phyloP scores from a whole-genome alignment of 2,329 filamentous ascomycete genomes.

The Diaporthe nobilis region DNA sequence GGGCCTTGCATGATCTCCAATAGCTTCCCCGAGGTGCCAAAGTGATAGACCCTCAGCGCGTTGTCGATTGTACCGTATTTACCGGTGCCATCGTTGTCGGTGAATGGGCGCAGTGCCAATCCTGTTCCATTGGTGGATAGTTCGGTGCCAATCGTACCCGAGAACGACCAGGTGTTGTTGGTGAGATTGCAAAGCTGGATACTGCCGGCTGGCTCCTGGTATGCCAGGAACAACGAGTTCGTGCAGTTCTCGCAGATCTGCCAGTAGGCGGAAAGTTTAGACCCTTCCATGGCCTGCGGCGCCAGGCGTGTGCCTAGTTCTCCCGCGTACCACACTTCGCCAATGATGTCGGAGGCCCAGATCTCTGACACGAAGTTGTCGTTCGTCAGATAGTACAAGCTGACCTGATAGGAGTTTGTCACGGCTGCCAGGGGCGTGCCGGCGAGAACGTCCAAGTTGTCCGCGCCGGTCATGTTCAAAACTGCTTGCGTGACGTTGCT shows the following conservation, averaged over 20 bases:
- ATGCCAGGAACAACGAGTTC: slow-evolving; percentile 21
- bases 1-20: slow-evolving; percentile 20
- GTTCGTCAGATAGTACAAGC: slow-evolving; percentile 37
- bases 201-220: slow-evolving; percentile 13
- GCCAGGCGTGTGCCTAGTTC: slow-evolving; percentile 5
- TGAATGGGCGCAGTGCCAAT: slow-evolving; percentile 9
- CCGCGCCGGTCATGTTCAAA: slow-evolving; percentile 27
- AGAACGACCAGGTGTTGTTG: slow-evolving; percentile 20
- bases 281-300: slow-evolving; percentile 9
- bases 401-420: slow-evolving; percentile 29
- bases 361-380: slow-evolving; percentile 26
- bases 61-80: not conserved
- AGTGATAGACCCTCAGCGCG: slow-evolving; percentile 23
- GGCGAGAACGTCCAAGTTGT: not conserved
- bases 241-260: slow-evolving; percentile 38
- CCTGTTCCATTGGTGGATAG: slow-evolving; percentile 15
- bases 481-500: slow-evolving; percentile 33
- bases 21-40: slow-evolving; percentile 3
- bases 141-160: not conserved
- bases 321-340: slow-evolving; percentile 19
- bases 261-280: slow-evolving; percentile 28
- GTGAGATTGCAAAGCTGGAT: slow-evolving; percentile 33
- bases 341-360: slow-evolving; percentile 24
- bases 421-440: slow-evolving; percentile 34
- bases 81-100: slow-evolving; percentile 1